Percentiles rank a stretch among this genome's conserved stretches.
Evolutionary conservation across 768 basidiomycete genomes (phyloP).

Genomic region (Panaeolus cyanescens): DNA sequence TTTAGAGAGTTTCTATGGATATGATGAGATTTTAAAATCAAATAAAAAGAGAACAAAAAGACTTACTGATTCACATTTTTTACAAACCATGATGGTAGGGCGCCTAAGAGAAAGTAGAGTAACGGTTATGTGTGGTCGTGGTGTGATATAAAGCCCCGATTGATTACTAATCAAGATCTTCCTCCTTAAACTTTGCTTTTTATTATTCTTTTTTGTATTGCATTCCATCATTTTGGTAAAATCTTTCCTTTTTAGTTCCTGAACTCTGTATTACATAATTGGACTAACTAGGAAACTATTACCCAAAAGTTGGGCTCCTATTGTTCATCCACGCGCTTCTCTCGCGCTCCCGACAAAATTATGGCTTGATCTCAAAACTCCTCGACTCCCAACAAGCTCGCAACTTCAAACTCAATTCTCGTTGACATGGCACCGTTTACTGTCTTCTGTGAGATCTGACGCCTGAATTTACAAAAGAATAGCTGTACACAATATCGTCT

Average conservation of each 20-base stretch:
- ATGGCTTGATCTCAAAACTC: conserved; percentile 39
- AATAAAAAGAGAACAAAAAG: conserved; percentile 22
- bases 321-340: conserved; percentile 44
- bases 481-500: conserved; percentile 43
- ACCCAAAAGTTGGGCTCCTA: conserved; percentile 49
- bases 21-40: conserved; percentile 17
- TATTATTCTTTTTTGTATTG: conserved; percentile 30
- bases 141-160: conserved; percentile 20
- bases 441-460: conserved; percentile 37
- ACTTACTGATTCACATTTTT: conserved; percentile 78
- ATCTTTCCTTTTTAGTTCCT: conserved; percentile 35
- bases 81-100: conserved; percentile 72
- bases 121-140: conserved; percentile 13
- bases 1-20: conserved; percentile 83
- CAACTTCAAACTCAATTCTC: conserved; percentile 37
- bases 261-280: conserved; percentile 21
- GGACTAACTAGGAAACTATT: conserved; percentile 34
- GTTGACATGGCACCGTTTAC: conserved; percentile 60
- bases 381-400: conserved; percentile 23
- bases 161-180: conserved; percentile 36
- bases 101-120: conserved; percentile 23
- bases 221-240: conserved; percentile 4
- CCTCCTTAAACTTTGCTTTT: conserved; percentile 25
- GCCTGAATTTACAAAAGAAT: conserved; percentile 51
- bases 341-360: conserved; percentile 33